Conservation (phyloP, 2,329 filamentous ascomycete genomes). For the Xylariaceae sp. region DNA sequence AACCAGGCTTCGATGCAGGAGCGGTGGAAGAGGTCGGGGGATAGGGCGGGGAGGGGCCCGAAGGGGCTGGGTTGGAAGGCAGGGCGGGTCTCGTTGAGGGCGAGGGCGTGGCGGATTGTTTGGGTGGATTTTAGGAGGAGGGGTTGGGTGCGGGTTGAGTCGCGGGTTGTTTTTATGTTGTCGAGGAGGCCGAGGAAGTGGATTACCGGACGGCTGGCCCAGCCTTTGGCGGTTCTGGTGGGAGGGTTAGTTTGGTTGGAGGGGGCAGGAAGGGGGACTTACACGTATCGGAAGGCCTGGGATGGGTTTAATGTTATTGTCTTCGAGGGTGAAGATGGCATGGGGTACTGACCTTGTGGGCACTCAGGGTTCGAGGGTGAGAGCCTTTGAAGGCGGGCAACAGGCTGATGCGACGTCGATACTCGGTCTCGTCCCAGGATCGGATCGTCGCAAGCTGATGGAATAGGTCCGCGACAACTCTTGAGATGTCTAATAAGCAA, state of each 20-base stretch:
- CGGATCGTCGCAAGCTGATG: slow-evolving; percentile 26
- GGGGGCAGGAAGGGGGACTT: background rate
- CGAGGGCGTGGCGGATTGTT: slow-evolving; percentile 36
- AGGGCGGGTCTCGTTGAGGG: slow-evolving; percentile 35
- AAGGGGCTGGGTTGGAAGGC: slow-evolving; percentile 20
- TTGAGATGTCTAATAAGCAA: slow-evolving; percentile 27
- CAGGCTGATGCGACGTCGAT: slow-evolving; percentile 10
- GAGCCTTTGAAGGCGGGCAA: slow-evolving; percentile 18
- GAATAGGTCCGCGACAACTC: slow-evolving; percentile 37
- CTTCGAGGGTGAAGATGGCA: background rate
- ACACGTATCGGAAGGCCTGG: slow-evolving; percentile 20
- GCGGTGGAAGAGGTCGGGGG: slow-evolving; percentile 20
- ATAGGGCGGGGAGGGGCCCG: slow-evolving; percentile 27
- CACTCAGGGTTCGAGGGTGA: slow-evolving; percentile 12
- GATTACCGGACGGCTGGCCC: slow-evolving; percentile 30
- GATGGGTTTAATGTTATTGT: slow-evolving; percentile 2
- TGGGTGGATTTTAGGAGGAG: slow-evolving; percentile 30
- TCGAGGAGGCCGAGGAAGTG: slow-evolving; percentile 37
- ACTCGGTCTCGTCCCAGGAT: slow-evolving; percentile 18
- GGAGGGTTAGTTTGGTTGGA: slow-evolving; percentile 5
- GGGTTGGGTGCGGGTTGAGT: slow-evolving; percentile 29
- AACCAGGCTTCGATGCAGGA: slow-evolving; percentile 38
- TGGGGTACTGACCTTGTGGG: slow-evolving; percentile 11
- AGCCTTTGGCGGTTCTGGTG: slow-evolving; percentile 15
- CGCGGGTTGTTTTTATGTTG: slow-evolving; percentile 31